Base-by-base conservation (phyloP, 257 asterid genomes). In the Sherardia arvensis region DNA sequence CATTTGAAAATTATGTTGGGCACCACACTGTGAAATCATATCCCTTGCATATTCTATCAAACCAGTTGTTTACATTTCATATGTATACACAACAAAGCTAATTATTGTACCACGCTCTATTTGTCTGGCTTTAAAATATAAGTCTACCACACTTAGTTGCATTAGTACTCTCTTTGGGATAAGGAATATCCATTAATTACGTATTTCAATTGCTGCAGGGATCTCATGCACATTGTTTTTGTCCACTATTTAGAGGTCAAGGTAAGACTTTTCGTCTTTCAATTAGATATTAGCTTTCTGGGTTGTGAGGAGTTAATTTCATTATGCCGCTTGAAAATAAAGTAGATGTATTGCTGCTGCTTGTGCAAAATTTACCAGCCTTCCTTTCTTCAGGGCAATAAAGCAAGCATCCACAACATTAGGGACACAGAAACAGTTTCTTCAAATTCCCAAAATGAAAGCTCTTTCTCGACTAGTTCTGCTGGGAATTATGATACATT, bases 231-330 rank as follows among this genome's bases (percentile, higher is more conserved):
- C 82, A 83, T 91, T 33, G 98, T 91, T 66, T 91, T 91, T 78
- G 98, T 88, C 78, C 98, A 91, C 85, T 91, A 91, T 78, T 81
- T 91, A 94, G 97, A 91, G 77, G 93, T 92, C 79, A 88, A 92
- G 96, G 98, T 91, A 58, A 80, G 87, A 70, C 47, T 69, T 61
- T 34, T 8, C 23, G 28, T 25, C 8, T n/a, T 38, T 36, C 7
- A 18, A 20, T 33, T 34, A 53, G 36, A 56, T 20, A 36, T 5
- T 53, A 28, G 29, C 20, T 51, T 60, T 11, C 18, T 29, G 29
- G 29, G 22, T 49, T 49, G 47, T 38, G 33, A 49, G 36, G 22
- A n/a, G 29, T 23, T 48, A 1, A 38, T 30, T 30, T 30, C 34
- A 3, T n/a, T n/a, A n/a, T n/a, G n/a, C 34, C 34, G 34, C 34